phyloP scores from a whole-genome alignment of 441 rosid genomes.

The Euphorbia neoarborescens region DNA sequence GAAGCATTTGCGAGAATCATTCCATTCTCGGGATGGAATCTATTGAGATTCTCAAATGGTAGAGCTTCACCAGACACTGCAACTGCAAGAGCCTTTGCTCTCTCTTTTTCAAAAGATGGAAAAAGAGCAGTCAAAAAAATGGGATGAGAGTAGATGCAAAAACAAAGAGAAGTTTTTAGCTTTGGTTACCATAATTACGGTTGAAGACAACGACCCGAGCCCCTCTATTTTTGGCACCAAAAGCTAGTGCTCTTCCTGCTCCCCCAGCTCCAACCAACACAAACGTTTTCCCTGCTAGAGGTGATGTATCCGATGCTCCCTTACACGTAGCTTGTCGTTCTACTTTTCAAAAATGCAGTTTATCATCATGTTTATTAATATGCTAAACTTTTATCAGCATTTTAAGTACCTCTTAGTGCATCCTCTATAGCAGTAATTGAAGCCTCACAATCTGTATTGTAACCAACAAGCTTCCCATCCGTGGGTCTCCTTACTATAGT shows the following conservation, averaged over 20 bases:
- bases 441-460: constrained; percentile 50
- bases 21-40: constrained; percentile 36
- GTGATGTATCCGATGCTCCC: constrained; percentile 20
- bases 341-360: constrained; percentile 18
- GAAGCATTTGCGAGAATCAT: constrained; percentile 55
- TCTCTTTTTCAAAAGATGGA: constrained; percentile 23
- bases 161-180: neutral
- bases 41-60: constrained; percentile 21
- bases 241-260: constrained; percentile 53
- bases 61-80: constrained; percentile 40
- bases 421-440: constrained; percentile 50
- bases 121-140: constrained; percentile 7
- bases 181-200: constrained; percentile 37
- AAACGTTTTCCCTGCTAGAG: constrained; percentile 36
- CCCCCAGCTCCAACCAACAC: constrained; percentile 52
- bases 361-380: neutral
- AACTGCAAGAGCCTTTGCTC: constrained; percentile 43
- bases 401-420: constrained; percentile 38
- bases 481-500: constrained; percentile 40
- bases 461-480: constrained; percentile 48
- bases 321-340: constrained; percentile 18
- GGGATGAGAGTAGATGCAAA: neutral
- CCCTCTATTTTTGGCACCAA: constrained; percentile 46
- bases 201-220: constrained; percentile 40
- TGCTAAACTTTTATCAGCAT: constrained; percentile 3